phyloP scores from a whole-genome alignment of 257 asterid species.

The Parsonsia alboflavescens region DNA sequence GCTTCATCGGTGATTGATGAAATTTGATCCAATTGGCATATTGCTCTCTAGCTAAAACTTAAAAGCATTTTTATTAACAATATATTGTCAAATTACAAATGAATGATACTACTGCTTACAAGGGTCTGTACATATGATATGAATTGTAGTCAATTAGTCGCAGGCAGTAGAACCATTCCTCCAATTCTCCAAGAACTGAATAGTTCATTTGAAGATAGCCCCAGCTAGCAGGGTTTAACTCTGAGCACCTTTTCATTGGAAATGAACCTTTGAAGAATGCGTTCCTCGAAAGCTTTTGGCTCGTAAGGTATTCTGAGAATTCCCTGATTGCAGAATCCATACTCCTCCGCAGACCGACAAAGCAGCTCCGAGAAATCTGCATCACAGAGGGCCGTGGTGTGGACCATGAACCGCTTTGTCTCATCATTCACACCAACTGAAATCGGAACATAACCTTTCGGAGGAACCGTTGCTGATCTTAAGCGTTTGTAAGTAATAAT shows the following conservation, averaged over 20 bases:
- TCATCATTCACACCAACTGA: slow-evolving; percentile 44
- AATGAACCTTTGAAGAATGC: slow-evolving; percentile 22
- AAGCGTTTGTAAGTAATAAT: slow-evolving; percentile 9
- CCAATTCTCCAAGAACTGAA: too few relatives aligned
- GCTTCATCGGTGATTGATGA: too few relatives aligned
- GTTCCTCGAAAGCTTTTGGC: slow-evolving; percentile 41
- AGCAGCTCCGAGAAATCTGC: slow-evolving; percentile 51
- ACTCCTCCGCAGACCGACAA: slow-evolving; percentile 53
- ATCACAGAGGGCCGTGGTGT: slow-evolving; percentile 35
- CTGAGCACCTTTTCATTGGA: not conserved
- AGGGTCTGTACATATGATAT: too few relatives aligned
- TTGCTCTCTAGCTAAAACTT: too few relatives aligned
- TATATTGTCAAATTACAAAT: too few relatives aligned
- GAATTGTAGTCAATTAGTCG: too few relatives aligned
- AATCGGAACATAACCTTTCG: slow-evolving; percentile 54
- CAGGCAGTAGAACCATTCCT: too few relatives aligned
- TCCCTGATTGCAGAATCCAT: slow-evolving; percentile 54
- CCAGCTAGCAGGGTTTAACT: not conserved
- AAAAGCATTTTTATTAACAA: too few relatives aligned
- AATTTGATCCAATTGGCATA: too few relatives aligned
- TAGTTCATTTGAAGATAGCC: too few relatives aligned
- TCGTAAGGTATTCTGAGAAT: slow-evolving; percentile 50
- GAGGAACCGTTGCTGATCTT: slow-evolving; percentile 27
- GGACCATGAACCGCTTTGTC: slow-evolving; percentile 46
- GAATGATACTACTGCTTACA: too few relatives aligned